Base-by-base conservation (phyloP, 129 eudicot species). In the Centrapalus pauciflorus region DNA sequence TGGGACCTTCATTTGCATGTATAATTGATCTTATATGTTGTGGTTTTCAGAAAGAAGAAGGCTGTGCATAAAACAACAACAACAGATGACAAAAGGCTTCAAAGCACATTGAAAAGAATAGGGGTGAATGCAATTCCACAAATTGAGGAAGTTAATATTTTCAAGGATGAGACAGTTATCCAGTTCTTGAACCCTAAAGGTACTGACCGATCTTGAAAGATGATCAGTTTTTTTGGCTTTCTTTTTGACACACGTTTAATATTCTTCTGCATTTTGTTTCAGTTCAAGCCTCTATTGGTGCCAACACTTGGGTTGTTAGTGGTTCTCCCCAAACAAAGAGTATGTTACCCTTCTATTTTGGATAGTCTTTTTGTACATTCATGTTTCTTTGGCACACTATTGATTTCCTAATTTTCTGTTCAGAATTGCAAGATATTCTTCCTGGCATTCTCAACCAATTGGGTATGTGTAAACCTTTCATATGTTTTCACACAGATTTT, bases 21-120 rank as follows among this genome's bases (percentile, higher is more conserved):
- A 14, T 48, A 24, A 24, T 48, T 48, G 17, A 55, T 25, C 7
- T 29, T 25, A n/a, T 32, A 32, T 17, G 20, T 57, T 57, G 20
- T 25, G 35, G 40, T 10, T 1, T 54, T 16, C 80, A 87, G 96
- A 77, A 87, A 90, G 94, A 90, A 90, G 97, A 87, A 90, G 86
- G 97, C 97, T 0, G 81, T 90, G 35, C 97, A 90, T 87, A 90
- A 90, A 74, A 87, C 97, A 23, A 82, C 89, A 27, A 84, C 97
- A 2, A 84, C 95, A 23, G 96, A 89, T 67, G 94, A 85, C 79
- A 88, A 88, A 80, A 84, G 86, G 79, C 87, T 86, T 35, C 95
- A 80, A 68, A 84, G 87, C 70, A 90, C 97, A 20, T 71, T 90
- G 75, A 90, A 87, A 76, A 85, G 96, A 80, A 79, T 87, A 40